These are phyloP conservation scores for Pestalotiopsis sp. DNA, from an alignment of 2,329 filamentous ascomycete genomes.

Conservation along the genomic window DNA sequence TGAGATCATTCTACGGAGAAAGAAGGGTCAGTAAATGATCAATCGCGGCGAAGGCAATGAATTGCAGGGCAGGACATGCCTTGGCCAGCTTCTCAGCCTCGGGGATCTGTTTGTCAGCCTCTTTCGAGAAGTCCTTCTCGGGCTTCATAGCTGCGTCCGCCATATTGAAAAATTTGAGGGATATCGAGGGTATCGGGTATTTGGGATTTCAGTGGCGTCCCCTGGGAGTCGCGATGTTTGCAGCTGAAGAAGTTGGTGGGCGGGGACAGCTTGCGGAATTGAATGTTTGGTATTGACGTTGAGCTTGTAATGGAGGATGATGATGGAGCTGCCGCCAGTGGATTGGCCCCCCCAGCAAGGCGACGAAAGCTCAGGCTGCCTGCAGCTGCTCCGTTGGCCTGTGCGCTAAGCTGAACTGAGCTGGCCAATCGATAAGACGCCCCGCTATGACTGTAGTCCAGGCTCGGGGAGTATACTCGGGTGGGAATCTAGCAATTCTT, in stretches of 20 bases:
- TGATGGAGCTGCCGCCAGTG: constrained; percentile 15
- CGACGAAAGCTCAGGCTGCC: constrained; percentile 29
- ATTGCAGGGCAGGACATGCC: constrained; percentile 48
- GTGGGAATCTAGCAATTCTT: not conserved
- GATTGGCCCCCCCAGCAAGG: constrained; percentile 18
- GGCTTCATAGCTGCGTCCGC: constrained; percentile 84
- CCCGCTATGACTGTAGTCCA: not conserved
- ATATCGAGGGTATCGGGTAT: not conserved
- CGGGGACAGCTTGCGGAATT: not conserved
- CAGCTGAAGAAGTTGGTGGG: not conserved
- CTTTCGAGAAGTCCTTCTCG: constrained; percentile 98
- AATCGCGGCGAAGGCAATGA: not conserved
- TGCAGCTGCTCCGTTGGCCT: constrained; percentile 20
- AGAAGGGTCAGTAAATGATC: constrained; percentile 29
- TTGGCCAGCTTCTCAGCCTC: constrained; percentile 89
- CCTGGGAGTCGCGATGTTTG: not conserved
- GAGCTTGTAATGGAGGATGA: constrained; percentile 11
- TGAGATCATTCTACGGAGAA: constrained; percentile 67
- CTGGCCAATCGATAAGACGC: not conserved
- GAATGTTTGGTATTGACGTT: constrained; percentile 6
- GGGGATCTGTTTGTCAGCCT: constrained; percentile 88
- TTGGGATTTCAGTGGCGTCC: not conserved
- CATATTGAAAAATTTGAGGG: constrained; percentile 56
- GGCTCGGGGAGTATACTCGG: too few relatives aligned
- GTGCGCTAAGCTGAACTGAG: constrained; percentile 13